A percentile compares a stretch with the other conserved stretches of the same genome.
Evolutionary conservation across 2,329 filamentous ascomycete species (phyloP).

Genomic region (Arthrobotrys iridis): DNA sequence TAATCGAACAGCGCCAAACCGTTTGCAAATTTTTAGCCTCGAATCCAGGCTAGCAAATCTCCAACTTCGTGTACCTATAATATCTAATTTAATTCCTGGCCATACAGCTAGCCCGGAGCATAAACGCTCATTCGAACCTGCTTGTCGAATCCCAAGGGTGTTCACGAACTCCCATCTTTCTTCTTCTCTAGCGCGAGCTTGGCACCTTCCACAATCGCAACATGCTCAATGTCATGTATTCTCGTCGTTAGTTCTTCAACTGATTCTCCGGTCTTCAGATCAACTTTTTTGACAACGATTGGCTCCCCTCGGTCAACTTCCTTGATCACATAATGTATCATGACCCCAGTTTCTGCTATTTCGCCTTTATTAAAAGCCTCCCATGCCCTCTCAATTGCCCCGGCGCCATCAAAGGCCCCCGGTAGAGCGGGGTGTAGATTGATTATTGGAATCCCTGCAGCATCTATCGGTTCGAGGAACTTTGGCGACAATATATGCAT

Average conservation of each 20-base stretch:
- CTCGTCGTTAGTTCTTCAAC: slow-evolving; percentile 74
- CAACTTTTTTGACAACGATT: slow-evolving; percentile 76
- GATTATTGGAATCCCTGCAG: slow-evolving; percentile 74
- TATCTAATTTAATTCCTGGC: too few relatives aligned
- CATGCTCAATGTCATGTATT: slow-evolving; percentile 81
- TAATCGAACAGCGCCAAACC: not conserved
- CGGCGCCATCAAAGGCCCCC: slow-evolving; percentile 78
- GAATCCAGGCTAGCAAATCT: not conserved
- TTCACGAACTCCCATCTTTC: slow-evolving; percentile 28
- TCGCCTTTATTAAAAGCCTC: slow-evolving; percentile 75
- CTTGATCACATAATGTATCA: slow-evolving; percentile 84
- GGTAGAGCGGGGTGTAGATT: slow-evolving; percentile 82
- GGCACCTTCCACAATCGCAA: slow-evolving; percentile 80
- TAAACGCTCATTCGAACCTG: not conserved
- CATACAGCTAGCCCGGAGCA: too few relatives aligned
- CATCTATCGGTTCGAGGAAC: slow-evolving; percentile 75
- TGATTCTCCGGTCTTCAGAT: slow-evolving; percentile 71
- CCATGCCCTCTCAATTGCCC: slow-evolving; percentile 81
- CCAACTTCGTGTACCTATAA: too few relatives aligned
- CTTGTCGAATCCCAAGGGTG: not conserved
- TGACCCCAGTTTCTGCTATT: slow-evolving; percentile 77
- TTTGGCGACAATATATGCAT: slow-evolving; percentile 81
- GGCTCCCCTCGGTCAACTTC: slow-evolving; percentile 83
- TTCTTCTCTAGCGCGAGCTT: slow-evolving; percentile 64
- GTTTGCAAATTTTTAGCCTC: not conserved